Evolutionary conservation across 768 basidiomycete species (phyloP), one percentile per base, ranked within the genome.

Genomic region (Phlegmacium glaucopus): DNA sequence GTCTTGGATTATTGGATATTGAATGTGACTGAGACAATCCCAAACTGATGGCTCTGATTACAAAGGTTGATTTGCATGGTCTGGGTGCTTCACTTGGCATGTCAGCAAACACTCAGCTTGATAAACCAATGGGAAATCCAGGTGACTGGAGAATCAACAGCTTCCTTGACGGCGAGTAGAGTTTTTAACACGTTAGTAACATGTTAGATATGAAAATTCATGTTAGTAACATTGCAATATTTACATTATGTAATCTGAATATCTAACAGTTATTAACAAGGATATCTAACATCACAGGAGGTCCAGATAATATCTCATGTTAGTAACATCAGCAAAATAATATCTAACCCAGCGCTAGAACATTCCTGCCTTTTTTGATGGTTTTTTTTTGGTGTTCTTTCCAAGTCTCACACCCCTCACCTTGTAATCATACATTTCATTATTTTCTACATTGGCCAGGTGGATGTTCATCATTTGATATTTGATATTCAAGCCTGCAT

Each of bases 21-120:
- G n/a, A n/a, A n/a, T n/a, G n/a, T n/a, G n/a, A n/a, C n/a, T n/a
- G n/a, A n/a, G 41, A 53, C n/a, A 47, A 52, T 22, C 1, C 38
- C 1, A 51, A 46, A 11, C 51, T 55, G 8, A 35, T 8, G 5
- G 44, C 17, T 3, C 36, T 55, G 0, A 52, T 55, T 36, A 52
- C 12, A 10, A 52, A 52, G 6, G 44, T 55, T 16, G 54, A 55
- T 38, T 17, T 22, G 16, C 4, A 26, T 13, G 51, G 54, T 0
- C 52, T 47, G 1, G 47, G 47, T 4, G 17, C 45, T 42, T 13
- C 25, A n/a, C 25, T 22, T 17, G 11, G 6, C 28, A 44, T 10
- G 9, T 6, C 10, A 34, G 12, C 32, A 9, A 9, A 32, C 8
- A 8, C 30, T 32, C 32, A 34, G 32, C 6, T 11, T 10, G n/a